Conservation (phyloP, 768 basidiomycete genomes). For the Boletus subparvulus region DNA sequence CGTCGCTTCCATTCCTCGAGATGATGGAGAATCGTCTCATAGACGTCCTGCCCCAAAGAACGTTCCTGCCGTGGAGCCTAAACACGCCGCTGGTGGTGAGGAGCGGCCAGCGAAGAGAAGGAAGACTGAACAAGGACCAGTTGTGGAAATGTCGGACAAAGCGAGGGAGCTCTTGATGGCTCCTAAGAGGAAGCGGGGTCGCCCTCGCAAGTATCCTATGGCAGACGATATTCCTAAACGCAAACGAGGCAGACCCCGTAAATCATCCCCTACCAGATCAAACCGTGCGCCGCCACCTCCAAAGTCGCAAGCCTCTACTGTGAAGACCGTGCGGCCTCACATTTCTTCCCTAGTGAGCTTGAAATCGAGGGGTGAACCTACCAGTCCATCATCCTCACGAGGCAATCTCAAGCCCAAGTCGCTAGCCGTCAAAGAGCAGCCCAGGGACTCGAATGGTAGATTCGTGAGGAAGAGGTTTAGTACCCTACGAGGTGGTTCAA, state of each 20-base stretch:
- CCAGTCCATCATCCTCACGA: constrained; percentile 26
- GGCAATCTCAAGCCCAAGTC: constrained; percentile 39
- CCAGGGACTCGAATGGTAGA: constrained; percentile 55
- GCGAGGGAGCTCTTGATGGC: constrained; percentile 34
- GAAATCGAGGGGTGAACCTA: constrained; percentile 23
- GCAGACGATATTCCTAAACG: constrained; percentile 33
- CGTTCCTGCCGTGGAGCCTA: constrained; percentile 52
- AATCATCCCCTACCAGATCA: constrained; percentile 23
- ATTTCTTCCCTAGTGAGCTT: constrained; percentile 19
- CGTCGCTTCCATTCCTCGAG: constrained; percentile 46
- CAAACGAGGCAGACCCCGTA: constrained; percentile 37
- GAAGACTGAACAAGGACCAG: constrained; percentile 41
- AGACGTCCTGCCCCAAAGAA: constrained; percentile 53
- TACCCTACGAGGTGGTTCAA: constrained; percentile 23
- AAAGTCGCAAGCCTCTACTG: constrained; percentile 8
- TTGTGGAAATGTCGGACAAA: constrained; percentile 33
- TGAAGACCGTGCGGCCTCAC: constrained; percentile 11
- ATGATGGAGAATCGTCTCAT: constrained; percentile 40
- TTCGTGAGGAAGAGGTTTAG: constrained; percentile 38
- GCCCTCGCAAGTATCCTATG: constrained; percentile 36
- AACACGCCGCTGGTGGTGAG: constrained; percentile 46
- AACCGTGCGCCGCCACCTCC: constrained; percentile 10
- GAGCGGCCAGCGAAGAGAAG: constrained; percentile 48
- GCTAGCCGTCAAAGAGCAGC: constrained; percentile 50
- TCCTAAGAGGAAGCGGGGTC: constrained; percentile 34